Evolutionary conservation across 1,139 yeast genomes (phyloP).

Genomic region (Lipomyces yarrowii): DNA sequence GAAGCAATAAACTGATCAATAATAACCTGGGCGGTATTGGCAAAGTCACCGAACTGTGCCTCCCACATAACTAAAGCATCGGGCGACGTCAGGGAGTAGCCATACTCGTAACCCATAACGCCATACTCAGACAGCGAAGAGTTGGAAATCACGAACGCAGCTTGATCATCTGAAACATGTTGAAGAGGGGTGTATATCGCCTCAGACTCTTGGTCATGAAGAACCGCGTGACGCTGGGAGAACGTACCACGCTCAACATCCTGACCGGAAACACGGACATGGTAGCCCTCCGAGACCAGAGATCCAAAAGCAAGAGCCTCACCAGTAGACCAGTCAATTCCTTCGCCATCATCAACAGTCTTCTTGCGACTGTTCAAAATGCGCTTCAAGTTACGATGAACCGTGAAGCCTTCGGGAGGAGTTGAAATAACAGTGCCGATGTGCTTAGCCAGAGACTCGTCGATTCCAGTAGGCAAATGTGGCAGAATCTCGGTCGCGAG

Average conservation of each 20-base stretch:
- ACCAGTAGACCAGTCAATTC: conserved; percentile 99
- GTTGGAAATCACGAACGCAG: conserved; percentile 85
- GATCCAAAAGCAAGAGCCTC: conserved; percentile 98
- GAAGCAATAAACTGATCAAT: conserved; percentile 95
- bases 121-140: conserved; percentile 99
- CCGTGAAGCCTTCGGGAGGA: conserved; percentile 83
- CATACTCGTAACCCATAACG: conserved; percentile 98
- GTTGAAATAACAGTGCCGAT: conserved; percentile 79
- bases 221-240: conserved; percentile 98
- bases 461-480: conserved; percentile 93
- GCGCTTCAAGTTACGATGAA: conserved; percentile 96
- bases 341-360: conserved; percentile 85
- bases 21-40: conserved; percentile 98
- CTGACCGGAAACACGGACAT: conserved; percentile 97
- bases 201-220: conserved; percentile 93
- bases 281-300: conserved; percentile 88
- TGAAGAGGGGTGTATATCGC: conserved; percentile 81
- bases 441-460: conserved; percentile 67
- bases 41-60: conserved; percentile 99
- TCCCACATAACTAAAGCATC: conserved; percentile 98
- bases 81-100: conserved; percentile 96
- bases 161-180: conserved; percentile 77
- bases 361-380: conserved; percentile 86
- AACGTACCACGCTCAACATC: conserved; percentile 99
- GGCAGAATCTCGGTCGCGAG: conserved; percentile 94